Conservation (phyloP, 352 stramenopile genomes). For the Globisporangium acanthophoron region DNA sequence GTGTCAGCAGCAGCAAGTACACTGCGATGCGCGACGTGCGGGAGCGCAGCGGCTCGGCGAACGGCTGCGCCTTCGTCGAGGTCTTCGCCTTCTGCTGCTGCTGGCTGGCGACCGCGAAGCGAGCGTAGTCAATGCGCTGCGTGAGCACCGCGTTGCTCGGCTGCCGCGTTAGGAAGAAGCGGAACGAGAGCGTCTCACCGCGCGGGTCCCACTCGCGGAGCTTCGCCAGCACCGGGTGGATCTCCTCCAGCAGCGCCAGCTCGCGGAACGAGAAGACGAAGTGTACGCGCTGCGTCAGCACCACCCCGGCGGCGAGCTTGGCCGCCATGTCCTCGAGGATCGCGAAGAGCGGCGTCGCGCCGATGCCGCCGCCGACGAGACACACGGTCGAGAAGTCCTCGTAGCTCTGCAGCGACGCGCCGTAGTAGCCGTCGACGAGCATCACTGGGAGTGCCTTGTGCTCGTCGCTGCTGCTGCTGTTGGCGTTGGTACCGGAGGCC, state of each 20-base stretch:
- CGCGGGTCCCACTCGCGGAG: conserved; percentile 24
- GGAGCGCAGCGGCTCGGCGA: conserved; percentile 29
- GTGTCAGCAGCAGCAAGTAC: conserved; percentile 23
- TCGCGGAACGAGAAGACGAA: conserved; percentile 41
- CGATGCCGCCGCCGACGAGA: conserved; percentile 44
- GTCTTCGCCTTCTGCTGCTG: neutral
- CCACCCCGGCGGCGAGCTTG: conserved; percentile 5
- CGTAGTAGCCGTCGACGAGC: conserved; percentile 59
- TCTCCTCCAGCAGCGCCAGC: conserved; percentile 32
- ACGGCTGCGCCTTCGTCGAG: conserved; percentile 8
- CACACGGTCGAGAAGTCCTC: conserved; percentile 38
- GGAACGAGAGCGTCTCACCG: conserved; percentile 15
- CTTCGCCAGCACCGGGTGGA: conserved; percentile 25
- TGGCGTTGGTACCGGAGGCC: neutral
- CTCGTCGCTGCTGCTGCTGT: conserved; percentile 7
- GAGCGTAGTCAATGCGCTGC: conserved; percentile 21
- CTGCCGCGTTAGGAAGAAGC: conserved; percentile 26
- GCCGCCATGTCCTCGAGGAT: conserved; percentile 48
- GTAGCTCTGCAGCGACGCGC: conserved; percentile 33
- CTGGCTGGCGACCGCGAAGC: conserved; percentile 11
- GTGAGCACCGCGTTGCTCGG: conserved; percentile 17
- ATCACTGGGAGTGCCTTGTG: conserved; percentile 21
- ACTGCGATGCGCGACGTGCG: conserved; percentile 18
- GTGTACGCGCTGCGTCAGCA: conserved; percentile 18
- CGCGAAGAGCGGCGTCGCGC: conserved; percentile 42